A percentile compares a stretch with the other conserved stretches of the same genome.
Conservation (phyloP, 257 asterid genomes). For the Osmanthus fragrans region DNA sequence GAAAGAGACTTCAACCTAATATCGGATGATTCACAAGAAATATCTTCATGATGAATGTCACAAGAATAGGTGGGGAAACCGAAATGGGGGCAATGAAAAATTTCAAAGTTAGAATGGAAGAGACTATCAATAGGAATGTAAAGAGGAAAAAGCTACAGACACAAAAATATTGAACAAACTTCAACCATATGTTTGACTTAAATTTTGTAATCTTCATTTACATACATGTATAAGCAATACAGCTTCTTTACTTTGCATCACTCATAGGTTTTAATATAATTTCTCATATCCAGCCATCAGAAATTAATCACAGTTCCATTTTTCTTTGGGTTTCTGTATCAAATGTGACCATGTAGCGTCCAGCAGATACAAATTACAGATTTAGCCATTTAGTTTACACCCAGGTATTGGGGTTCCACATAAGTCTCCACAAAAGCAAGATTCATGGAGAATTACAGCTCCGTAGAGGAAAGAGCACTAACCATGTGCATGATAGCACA, state of each 20-base stretch:
- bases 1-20: not conserved
- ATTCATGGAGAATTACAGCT: too few relatives aligned
- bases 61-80: not conserved
- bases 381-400: not conserved
- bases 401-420: not conserved
- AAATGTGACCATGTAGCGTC: not conserved
- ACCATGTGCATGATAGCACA: not conserved
- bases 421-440: not conserved
- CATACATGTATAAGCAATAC: not conserved
- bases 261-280: not conserved
- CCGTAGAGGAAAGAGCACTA: too few relatives aligned
- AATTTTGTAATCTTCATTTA: not conserved
- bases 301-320: not conserved
- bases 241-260: not conserved
- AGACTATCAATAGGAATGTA: not conserved
- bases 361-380: not conserved
- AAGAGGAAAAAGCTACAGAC: not conserved
- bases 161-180: not conserved
- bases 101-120: not conserved
- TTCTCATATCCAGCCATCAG: not conserved
- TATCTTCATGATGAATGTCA: conserved; percentile 7
- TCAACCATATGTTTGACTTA: not conserved
- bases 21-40: not conserved
- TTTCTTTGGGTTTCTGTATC: not conserved
- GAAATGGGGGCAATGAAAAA: not conserved